These are phyloP conservation scores for Sparassis latifolia DNA, from an alignment of 1,284 basidiomycete genomes.

Conservation along the genomic window DNA sequence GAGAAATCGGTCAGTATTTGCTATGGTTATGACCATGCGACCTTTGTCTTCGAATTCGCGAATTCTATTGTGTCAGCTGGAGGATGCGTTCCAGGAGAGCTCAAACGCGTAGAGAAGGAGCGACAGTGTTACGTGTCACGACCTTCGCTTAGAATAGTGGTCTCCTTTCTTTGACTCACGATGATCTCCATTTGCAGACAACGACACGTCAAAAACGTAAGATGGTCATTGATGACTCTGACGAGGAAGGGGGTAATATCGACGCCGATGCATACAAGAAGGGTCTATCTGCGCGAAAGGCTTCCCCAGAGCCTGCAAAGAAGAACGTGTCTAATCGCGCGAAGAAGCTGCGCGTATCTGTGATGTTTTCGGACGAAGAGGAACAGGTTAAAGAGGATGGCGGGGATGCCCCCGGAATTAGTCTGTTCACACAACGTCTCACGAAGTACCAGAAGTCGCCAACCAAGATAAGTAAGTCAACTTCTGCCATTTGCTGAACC, in stretches of 20 bases:
- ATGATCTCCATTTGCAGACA: constrained; percentile 1
- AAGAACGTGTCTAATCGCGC: constrained; percentile 3
- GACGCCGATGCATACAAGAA: constrained; percentile 19
- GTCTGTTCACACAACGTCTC: constrained; percentile 50
- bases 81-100: too few relatives aligned
- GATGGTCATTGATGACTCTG: constrained; percentile 60
- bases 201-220: constrained; percentile 54
- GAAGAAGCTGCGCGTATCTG: constrained; percentile 51
- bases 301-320: constrained; percentile 15
- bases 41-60: neutral
- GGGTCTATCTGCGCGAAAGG: constrained; percentile 18
- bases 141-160: too few relatives aligned
- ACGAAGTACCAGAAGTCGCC: constrained; percentile 63
- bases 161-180: neutral
- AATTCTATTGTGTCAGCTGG: too few relatives aligned
- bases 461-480: constrained; percentile 30
- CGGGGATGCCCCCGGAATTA: constrained; percentile 20
- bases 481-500: neutral
- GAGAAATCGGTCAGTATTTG: constrained; percentile 1
- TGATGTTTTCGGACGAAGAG: constrained; percentile 36
- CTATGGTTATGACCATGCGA: neutral
- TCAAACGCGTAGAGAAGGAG: too few relatives aligned
- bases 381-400: constrained; percentile 39
- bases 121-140: too few relatives aligned
- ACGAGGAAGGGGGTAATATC: constrained; percentile 43